Evolutionary conservation across 73 alveolate species (phyloP).

Genomic region (Paraurostyla sp.): DNA sequence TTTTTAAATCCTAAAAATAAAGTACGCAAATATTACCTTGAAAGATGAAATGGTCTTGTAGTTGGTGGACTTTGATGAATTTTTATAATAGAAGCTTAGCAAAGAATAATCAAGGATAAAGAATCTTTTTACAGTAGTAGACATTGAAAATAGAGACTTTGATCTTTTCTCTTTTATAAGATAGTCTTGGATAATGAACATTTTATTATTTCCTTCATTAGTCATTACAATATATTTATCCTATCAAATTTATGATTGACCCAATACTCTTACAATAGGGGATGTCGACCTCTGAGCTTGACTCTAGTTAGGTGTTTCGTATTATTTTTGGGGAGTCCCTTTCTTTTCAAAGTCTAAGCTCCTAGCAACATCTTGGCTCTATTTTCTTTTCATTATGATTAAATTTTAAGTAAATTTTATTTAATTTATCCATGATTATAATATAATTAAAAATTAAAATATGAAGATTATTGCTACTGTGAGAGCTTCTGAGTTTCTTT

Average conservation of each 20-base stretch:
- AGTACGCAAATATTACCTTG: background rate
- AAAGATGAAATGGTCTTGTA: constrained; percentile 23
- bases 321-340: too few relatives aligned
- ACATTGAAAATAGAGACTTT: background rate
- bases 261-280: too few relatives aligned
- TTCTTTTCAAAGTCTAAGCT: too few relatives aligned
- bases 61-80: background rate
- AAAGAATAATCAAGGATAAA: background rate
- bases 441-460: background rate
- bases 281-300: too few relatives aligned
- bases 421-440: background rate
- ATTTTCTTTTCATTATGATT: too few relatives aligned
- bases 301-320: too few relatives aligned
- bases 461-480: constrained; percentile 72
- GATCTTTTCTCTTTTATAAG: background rate
- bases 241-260: too few relatives aligned
- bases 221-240: too few relatives aligned
- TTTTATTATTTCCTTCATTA: too few relatives aligned
- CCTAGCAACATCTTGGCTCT: too few relatives aligned
- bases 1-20: constrained; percentile 2
- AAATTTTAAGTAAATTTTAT: background rate
- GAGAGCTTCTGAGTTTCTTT: constrained; percentile 69
- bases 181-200: background rate
- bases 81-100: constrained; percentile 10
- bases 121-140: background rate